A percentile compares a stretch with the other conserved stretches of the same genome.
Conservation (phyloP, 1,139 yeast genomes). For the Tardiomyces depauwii region DNA sequence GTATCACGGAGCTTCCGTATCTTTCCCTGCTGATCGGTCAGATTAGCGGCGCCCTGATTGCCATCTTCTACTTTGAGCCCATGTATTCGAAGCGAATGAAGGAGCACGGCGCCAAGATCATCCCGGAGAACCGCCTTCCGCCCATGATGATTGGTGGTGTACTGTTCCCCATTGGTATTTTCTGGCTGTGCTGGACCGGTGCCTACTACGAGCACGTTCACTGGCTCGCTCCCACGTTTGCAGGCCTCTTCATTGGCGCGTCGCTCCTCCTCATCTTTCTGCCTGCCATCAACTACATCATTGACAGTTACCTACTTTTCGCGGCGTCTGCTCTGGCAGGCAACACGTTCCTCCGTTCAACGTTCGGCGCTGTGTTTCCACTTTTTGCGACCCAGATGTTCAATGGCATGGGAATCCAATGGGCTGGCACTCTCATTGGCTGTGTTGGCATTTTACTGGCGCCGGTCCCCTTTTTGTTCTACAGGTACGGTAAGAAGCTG, state of each 20-base stretch:
- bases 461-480: constrained; percentile 67
- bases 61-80: constrained; percentile 13
- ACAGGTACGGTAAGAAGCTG: constrained; percentile 48
- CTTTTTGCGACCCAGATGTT: constrained; percentile 72
- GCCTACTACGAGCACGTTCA: constrained; percentile 39
- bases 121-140: constrained; percentile 74
- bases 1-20: constrained; percentile 36
- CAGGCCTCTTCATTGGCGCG: constrained; percentile 61
- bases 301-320: constrained; percentile 64
- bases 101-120: constrained; percentile 26
- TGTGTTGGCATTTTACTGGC: constrained; percentile 48
- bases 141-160: constrained; percentile 64
- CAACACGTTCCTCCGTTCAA: constrained; percentile 73
- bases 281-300: constrained; percentile 67
- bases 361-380: constrained; percentile 68
- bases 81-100: constrained; percentile 4
- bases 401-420: constrained; percentile 56
- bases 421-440: constrained; percentile 78
- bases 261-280: constrained; percentile 69
- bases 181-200: constrained; percentile 87
- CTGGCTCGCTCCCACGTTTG: constrained; percentile 34
- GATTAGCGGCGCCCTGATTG: constrained; percentile 21
- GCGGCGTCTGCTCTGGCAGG: constrained; percentile 93
- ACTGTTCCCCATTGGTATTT: constrained; percentile 60
- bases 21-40: constrained; percentile 41